Evolutionary conservation across 2,329 filamentous ascomycete species (phyloP).

Genomic region (Alternaria ethzedia): DNA sequence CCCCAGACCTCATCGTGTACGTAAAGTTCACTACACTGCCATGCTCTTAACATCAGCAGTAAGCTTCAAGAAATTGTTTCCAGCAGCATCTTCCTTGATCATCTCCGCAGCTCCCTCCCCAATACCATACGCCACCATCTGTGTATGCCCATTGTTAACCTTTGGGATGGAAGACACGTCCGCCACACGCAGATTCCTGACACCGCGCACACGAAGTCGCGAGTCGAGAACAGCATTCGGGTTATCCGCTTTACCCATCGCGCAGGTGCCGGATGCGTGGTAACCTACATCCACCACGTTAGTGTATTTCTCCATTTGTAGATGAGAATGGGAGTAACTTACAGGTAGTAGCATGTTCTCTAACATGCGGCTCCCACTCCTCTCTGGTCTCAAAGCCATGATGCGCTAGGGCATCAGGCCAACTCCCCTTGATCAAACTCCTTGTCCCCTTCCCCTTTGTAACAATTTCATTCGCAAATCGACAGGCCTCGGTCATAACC

Average conservation of each 20-base stretch:
- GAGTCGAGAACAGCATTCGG: slow-evolving; percentile 47
- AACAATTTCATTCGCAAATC: slow-evolving; percentile 66
- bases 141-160: slow-evolving; percentile 43
- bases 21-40: background rate
- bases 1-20: background rate
- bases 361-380: slow-evolving; percentile 65
- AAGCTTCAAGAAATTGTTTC: slow-evolving; percentile 12
- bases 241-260: slow-evolving; percentile 56
- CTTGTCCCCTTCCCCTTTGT: slow-evolving; percentile 64
- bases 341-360: slow-evolving; percentile 67
- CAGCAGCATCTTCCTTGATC: slow-evolving; percentile 34
- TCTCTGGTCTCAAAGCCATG: slow-evolving; percentile 61
- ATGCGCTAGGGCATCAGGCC: slow-evolving; percentile 61
- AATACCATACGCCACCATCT: slow-evolving; percentile 46
- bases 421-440: slow-evolving; percentile 65
- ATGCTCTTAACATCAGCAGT: background rate
- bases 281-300: slow-evolving; percentile 39
- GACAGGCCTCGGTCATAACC: slow-evolving; percentile 65
- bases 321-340: slow-evolving; percentile 20
- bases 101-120: slow-evolving; percentile 42
- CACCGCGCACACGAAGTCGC: slow-evolving; percentile 36
- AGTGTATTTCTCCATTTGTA: background rate
- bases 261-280: slow-evolving; percentile 64
- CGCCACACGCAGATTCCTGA: slow-evolving; percentile 34
- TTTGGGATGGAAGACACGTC: slow-evolving; percentile 34